Percentiles rank a stretch among this genome's conserved stretches.
Conservation (phyloP, 768 basidiomycete species). For the Mrakia gelida region DNA sequence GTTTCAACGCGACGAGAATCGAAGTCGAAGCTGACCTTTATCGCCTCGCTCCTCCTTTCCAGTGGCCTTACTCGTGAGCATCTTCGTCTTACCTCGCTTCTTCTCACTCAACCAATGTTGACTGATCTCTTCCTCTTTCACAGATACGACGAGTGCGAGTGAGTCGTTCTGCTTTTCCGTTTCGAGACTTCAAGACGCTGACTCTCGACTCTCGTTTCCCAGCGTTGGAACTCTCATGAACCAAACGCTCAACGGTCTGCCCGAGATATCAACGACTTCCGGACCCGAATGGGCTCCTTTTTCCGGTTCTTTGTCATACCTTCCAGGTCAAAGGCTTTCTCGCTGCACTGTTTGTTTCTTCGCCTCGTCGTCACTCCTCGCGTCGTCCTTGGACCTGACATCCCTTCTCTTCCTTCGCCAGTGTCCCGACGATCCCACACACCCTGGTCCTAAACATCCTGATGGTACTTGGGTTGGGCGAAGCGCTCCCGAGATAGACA, state of each 20-base stretch:
- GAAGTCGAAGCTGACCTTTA: background rate
- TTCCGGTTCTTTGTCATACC: constrained; percentile 21
- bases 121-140: too few species aligned
- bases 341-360: constrained; percentile 62
- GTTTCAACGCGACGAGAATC: background rate
- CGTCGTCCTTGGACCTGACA: too few species aligned
- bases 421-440: constrained; percentile 37
- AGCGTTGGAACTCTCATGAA: constrained; percentile 21
- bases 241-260: constrained; percentile 18
- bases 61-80: constrained; percentile 18
- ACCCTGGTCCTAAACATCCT: constrained; percentile 52
- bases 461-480: constrained; percentile 51
- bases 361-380: too few species aligned
- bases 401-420: too few species aligned
- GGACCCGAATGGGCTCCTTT: constrained; percentile 15
- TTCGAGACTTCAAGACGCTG: too few species aligned
- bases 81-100: too few species aligned
- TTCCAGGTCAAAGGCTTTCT: constrained; percentile 47
- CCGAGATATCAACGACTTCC: background rate
- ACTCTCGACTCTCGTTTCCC: background rate
- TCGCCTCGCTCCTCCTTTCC: background rate
- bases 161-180: background rate
- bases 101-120: too few species aligned
- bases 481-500: constrained; percentile 66
- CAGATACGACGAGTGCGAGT: constrained; percentile 26